Percentiles rank a stretch among this genome's conserved stretches.
These are phyloP conservation scores for Catunica adiposa DNA, from an alignment of 2,329 filamentous ascomycete species.

Conservation along the genomic window DNA sequence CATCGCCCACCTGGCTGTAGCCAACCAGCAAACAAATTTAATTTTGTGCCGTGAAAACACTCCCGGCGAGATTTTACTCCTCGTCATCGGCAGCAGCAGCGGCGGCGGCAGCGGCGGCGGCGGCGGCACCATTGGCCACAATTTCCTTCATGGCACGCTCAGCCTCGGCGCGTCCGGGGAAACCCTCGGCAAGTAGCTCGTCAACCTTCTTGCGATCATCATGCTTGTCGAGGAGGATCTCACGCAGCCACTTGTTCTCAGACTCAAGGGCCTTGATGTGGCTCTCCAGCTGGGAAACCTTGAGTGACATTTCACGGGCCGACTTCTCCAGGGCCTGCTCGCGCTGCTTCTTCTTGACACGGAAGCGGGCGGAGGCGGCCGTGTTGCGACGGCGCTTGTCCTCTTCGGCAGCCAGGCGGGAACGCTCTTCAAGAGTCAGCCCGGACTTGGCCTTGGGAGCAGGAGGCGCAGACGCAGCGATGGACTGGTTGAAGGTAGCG, in stretches of 20 bases:
- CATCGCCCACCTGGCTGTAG: no score
- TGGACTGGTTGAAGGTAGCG: constrained; percentile 13
- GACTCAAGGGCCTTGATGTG: constrained; percentile 64
- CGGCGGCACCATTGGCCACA: neutral
- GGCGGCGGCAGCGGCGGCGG: neutral
- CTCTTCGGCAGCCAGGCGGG: constrained; percentile 63
- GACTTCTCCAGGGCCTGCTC: constrained; percentile 71
- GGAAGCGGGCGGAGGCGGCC: constrained; percentile 73
- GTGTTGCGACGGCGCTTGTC: constrained; percentile 84
- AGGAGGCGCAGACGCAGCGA: constrained; percentile 23
- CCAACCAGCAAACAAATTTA: no score
- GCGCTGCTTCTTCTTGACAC: constrained; percentile 90
- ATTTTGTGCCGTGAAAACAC: no score
- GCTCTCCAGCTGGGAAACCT: constrained; percentile 55
- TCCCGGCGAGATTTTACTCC: no score
- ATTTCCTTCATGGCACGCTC: constrained; percentile 6
- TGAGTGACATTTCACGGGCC: constrained; percentile 69
- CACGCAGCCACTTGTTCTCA: constrained; percentile 70
- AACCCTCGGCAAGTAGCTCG: constrained; percentile 33
- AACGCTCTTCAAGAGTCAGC: constrained; percentile 50
- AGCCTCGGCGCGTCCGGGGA: constrained; percentile 19
- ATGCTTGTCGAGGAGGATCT: constrained; percentile 68
- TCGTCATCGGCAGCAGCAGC: neutral
- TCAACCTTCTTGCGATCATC: constrained; percentile 43
- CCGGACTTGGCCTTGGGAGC: constrained; percentile 27